Evolutionary conservation across 257 asterid genomes (phyloP).

Genomic region (Ligustrum vulgare): DNA sequence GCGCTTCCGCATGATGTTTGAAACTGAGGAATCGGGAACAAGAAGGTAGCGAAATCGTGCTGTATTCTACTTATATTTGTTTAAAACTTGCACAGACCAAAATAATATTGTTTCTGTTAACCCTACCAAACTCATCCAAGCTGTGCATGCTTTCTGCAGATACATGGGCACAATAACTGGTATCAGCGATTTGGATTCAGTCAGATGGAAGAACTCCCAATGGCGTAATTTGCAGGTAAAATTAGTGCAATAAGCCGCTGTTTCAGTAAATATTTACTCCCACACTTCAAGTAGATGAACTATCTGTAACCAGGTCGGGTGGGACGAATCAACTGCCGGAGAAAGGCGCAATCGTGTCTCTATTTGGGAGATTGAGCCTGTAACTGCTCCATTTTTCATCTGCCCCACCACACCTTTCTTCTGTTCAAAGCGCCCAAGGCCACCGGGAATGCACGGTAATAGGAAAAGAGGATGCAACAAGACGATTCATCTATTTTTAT

Average conservation of each 20-base stretch:
- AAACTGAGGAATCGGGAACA: conserved; percentile 35
- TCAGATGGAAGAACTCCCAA: conserved; percentile 57
- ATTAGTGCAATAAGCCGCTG: not conserved
- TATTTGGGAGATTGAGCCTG: conserved; percentile 53
- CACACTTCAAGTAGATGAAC: not conserved
- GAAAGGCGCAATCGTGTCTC: conserved; percentile 51
- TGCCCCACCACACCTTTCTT: conserved; percentile 52
- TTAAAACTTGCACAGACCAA: not conserved
- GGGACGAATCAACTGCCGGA: conserved; percentile 61
- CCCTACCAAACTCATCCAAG: not conserved
- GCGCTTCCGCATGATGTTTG: conserved; percentile 29
- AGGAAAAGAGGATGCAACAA: conserved; percentile 4
- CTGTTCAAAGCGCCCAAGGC: conserved; percentile 47
- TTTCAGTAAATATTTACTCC: not conserved
- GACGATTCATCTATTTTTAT: not conserved
- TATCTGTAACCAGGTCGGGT: conserved; percentile 39
- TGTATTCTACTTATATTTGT: not conserved
- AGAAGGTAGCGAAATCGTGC: conserved; percentile 37
- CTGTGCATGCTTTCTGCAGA: conserved; percentile 24
- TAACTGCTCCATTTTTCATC: conserved; percentile 56
- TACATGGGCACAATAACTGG: conserved; percentile 58
- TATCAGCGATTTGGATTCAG: conserved; percentile 51
- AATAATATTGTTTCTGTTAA: not conserved
- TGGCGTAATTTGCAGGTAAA: conserved; percentile 62
- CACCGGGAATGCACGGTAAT: conserved; percentile 55